Conservation (phyloP, 2,329 filamentous ascomycete genomes). For the Ceratocystiopsis brevicomis region DNA sequence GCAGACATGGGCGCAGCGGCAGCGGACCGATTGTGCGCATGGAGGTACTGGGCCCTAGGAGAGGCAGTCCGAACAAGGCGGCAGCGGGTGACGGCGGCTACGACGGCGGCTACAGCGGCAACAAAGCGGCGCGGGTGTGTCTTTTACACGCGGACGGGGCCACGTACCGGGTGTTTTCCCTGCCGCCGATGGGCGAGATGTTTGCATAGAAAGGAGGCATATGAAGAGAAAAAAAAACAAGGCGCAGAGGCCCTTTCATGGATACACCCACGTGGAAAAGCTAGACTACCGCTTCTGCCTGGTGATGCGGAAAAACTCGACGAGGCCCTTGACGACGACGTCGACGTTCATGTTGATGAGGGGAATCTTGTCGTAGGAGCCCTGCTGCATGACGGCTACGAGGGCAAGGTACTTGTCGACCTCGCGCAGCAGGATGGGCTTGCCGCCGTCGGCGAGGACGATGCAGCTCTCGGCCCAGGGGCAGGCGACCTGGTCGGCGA, state of each 20-base stretch:
- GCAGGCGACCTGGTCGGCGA: conserved; percentile 48
- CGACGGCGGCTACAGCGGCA: conserved; percentile 6
- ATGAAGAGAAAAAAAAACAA: background rate
- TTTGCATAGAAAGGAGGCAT: conserved; percentile 2
- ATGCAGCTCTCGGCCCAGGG: conserved; percentile 49
- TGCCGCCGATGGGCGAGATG: conserved; percentile 16
- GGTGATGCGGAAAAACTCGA: conserved; percentile 60
- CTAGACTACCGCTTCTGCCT: conserved; percentile 26
- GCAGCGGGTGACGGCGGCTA: background rate
- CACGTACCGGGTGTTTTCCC: conserved; percentile 27
- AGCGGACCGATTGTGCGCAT: conserved; percentile 20
- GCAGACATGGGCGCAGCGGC: background rate
- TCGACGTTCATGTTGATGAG: conserved; percentile 77
- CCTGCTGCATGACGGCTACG: conserved; percentile 74
- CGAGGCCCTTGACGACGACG: conserved; percentile 59
- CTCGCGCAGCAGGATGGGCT: conserved; percentile 49
- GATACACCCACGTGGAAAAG: background rate
- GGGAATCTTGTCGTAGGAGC: conserved; percentile 66
- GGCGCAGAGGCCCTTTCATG: background rate
- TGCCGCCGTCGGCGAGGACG: conserved; percentile 43
- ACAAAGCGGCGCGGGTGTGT: conserved; percentile 27
- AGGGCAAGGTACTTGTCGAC: conserved; percentile 60
- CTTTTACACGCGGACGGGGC: conserved; percentile 29
- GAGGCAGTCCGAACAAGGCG: background rate
- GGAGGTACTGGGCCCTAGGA: conserved; percentile 28